These are phyloP conservation scores for Trametes gibbosa DNA, from an alignment of 768 basidiomycete species.

Conservation along the genomic window DNA sequence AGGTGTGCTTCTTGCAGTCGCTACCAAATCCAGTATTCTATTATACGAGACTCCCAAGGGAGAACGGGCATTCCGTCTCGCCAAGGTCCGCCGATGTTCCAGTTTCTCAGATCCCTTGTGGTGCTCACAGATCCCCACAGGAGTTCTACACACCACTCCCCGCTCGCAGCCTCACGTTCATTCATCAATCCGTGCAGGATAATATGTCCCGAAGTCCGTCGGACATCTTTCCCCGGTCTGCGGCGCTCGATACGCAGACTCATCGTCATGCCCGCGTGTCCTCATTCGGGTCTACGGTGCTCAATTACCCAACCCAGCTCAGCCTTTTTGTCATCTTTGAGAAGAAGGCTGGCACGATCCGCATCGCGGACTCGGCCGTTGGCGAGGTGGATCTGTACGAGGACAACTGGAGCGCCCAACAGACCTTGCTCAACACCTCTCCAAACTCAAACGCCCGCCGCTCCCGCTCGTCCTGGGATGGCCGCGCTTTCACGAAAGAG, in stretches of 20 bases:
- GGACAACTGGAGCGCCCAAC: conserved; percentile 28
- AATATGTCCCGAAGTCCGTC: conserved; percentile 39
- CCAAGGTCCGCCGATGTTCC: conserved; percentile 53
- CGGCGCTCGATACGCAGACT: conserved; percentile 16
- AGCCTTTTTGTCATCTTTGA: conserved; percentile 83
- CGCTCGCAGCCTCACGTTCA: conserved; percentile 65
- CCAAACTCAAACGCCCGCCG: conserved; percentile 29
- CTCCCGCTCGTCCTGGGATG: conserved; percentile 45
- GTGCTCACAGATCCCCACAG: conserved; percentile 37
- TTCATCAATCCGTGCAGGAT: conserved; percentile 65
- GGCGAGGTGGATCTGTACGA: conserved; percentile 70
- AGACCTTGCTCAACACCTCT: conserved; percentile 20
- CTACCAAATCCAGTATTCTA: conserved; percentile 68
- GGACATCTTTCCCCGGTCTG: conserved; percentile 34
- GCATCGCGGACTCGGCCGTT: conserved; percentile 76
- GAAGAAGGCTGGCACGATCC: conserved; percentile 84
- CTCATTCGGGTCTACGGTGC: conserved; percentile 16
- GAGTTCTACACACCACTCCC: conserved; percentile 81
- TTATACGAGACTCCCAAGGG: conserved; percentile 81
- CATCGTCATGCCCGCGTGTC: conserved; percentile 18
- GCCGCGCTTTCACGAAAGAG: conserved; percentile 39
- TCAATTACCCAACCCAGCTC: conserved; percentile 65
- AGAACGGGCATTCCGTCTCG: conserved; percentile 78
- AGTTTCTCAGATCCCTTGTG: neutral
- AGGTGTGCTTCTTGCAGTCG: conserved; percentile 64